These are phyloP conservation scores for Amanita rimosa DNA, from an alignment of 768 basidiomycete species.

Conservation along the genomic window DNA sequence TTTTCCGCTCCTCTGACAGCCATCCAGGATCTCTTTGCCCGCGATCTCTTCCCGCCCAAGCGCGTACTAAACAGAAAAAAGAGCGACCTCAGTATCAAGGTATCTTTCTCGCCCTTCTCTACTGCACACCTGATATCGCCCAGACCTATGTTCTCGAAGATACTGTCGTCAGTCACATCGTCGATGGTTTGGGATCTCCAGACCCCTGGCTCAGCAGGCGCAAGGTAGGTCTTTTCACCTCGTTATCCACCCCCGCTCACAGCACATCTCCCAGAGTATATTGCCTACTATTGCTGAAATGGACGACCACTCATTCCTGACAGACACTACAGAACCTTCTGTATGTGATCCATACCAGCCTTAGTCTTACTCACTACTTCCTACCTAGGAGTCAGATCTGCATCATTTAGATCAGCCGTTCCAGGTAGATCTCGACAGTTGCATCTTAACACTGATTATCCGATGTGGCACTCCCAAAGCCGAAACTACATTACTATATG, in stretches of 20 bases:
- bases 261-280: background rate
- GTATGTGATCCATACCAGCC: background rate
- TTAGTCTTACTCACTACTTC: background rate
- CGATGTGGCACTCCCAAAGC: background rate
- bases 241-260: too few species aligned
- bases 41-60: background rate
- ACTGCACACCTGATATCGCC: background rate
- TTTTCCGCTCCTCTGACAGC: too few species aligned
- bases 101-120: background rate
- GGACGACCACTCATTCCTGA: background rate
- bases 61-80: background rate
- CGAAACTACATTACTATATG: slow-evolving; percentile 6
- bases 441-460: background rate
- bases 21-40: background rate
- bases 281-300: slow-evolving; percentile 2
- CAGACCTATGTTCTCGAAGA: slow-evolving; percentile 1
- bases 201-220: slow-evolving; percentile 1
- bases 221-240: background rate
- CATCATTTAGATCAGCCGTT: background rate
- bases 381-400: background rate
- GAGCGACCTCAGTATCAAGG: slow-evolving; percentile 6
- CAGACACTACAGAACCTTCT: too few species aligned
- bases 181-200: background rate
- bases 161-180: background rate
- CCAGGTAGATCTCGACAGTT: background rate